These are phyloP conservation scores for Rugonectria rugulosa DNA, from an alignment of 2,329 filamentous ascomycete genomes.

Conservation along the genomic window DNA sequence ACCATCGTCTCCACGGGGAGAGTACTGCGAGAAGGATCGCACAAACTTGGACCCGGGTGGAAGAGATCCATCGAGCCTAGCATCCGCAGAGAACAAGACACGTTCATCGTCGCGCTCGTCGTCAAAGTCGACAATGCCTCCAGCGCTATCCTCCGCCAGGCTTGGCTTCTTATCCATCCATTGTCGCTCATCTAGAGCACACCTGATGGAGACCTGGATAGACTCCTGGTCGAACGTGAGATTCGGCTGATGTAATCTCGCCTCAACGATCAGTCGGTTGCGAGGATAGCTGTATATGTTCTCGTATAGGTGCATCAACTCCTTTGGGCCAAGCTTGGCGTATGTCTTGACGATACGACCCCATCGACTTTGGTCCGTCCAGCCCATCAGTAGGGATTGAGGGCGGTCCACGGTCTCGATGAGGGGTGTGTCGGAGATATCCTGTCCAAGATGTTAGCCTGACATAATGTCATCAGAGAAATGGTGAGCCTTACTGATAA, in stretches of 20 bases:
- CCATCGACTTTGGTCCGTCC: conserved; percentile 48
- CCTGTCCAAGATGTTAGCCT: conserved; percentile 25
- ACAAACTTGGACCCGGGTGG: conserved; percentile 41
- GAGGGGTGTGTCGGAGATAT: conserved; percentile 29
- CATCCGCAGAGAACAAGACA: conserved; percentile 43
- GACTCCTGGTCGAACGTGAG: conserved; percentile 57
- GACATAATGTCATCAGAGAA: neutral
- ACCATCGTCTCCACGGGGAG: conserved; percentile 51
- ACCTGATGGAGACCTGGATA: conserved; percentile 49
- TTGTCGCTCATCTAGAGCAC: conserved; percentile 48
- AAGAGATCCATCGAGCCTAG: conserved; percentile 47
- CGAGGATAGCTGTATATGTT: conserved; percentile 56
- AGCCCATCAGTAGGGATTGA: conserved; percentile 44
- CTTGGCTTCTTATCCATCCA: conserved; percentile 43
- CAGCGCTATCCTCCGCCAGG: conserved; percentile 44
- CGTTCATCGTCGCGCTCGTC: conserved; percentile 47
- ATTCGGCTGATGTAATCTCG: conserved; percentile 49
- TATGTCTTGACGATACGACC: conserved; percentile 53
- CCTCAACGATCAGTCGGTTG: conserved; percentile 52
- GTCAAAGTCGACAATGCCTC: conserved; percentile 53
- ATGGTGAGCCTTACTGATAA: conserved; percentile 41
- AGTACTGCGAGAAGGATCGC: conserved; percentile 46
- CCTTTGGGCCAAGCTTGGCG: conserved; percentile 58
- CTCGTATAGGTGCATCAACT: conserved; percentile 59
- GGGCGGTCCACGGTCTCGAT: conserved; percentile 37